Conservation (phyloP, 495 filamentous ascomycete genomes). For the Immersiella caudata region DNA sequence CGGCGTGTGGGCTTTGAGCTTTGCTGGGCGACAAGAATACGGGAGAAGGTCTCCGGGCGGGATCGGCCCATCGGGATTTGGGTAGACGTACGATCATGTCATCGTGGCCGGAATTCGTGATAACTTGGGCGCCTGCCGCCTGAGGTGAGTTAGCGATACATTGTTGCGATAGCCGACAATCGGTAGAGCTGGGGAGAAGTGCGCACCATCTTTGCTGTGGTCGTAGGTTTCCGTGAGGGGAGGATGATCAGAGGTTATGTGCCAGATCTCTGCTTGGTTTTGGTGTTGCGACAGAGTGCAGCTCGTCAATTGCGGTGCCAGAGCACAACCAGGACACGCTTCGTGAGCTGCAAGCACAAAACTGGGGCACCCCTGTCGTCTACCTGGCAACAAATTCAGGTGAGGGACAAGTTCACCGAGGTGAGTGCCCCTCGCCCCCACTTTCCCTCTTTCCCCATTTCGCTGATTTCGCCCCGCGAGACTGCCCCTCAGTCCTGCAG, state of each 20-base stretch:
- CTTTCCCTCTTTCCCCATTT: slow-evolving; percentile 9
- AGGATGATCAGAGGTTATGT: neutral
- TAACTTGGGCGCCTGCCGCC: slow-evolving; percentile 41
- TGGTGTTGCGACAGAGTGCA: neutral
- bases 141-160: slow-evolving; percentile 15
- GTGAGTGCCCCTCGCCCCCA: slow-evolving; percentile 3
- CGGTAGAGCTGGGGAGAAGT: neutral
- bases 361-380: slow-evolving; percentile 31
- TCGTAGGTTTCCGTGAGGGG: neutral
- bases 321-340: slow-evolving; percentile 9
- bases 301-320: slow-evolving; percentile 15
- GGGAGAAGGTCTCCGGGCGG: neutral
- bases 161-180: neutral
- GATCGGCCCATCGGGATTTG: neutral
- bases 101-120: slow-evolving; percentile 70
- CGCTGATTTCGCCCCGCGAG: neutral
- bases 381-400: slow-evolving; percentile 39
- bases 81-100: slow-evolving; percentile 92
- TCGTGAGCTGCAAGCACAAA: slow-evolving; percentile 4
- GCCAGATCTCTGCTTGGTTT: neutral
- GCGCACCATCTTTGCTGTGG: slow-evolving; percentile 23
- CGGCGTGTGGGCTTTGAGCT: neutral
- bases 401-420: slow-evolving; percentile 27
- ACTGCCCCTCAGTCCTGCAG: neutral
- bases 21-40: neutral